Evolutionary conservation across 1,284 basidiomycete species (phyloP), one percentile per base, ranked within the genome.

Genomic region (Apiotrichum porosum): DNA sequence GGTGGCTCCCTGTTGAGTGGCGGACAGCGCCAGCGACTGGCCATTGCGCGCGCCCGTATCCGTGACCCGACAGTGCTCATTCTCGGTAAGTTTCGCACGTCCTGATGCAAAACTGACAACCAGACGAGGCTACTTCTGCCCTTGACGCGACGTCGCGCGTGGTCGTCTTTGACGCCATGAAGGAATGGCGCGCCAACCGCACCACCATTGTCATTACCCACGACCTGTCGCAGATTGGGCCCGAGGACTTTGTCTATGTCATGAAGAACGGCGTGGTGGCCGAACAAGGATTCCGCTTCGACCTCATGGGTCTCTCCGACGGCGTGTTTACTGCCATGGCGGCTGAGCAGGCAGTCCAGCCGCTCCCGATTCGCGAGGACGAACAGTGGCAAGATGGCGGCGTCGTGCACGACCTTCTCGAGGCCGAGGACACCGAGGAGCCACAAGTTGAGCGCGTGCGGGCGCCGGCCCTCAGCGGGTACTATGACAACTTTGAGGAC

Each of bases 201-300:
- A 95, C 93, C 0, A 98, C 94, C 0, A 85, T 99, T 63, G 85
- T 97, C 52, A 95, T 97, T 73, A 97, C 93, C 0, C 94, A 97
- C 70, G 93, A 97, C 63, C 81, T 97, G 12, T 84, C 85, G 0
- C 88, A 92, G 62, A 88, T 98, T 58, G 75, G 76, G 4, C 46
- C 76, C 0, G 72, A 78, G 15, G 93, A 97, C 70, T 97, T 94
- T 60, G 86, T 94, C 14, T 97, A 97, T 68, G 85, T 97, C 4
- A 83, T 98, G 77, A 83, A 84, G 56, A 76, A 83, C 21, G 94
- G 93, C 0, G 57, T 71, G 0, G 81, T 97, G n/a, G 84, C 83
- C 32, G 87, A 97, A 66, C 85, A 92, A 62, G 94, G 94, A 1
- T 97, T 83, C 74, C 81, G 89, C 6, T 69, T 71, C 2, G 86